phyloP scores from a whole-genome alignment of 371 early-diverging fungal genomes.

The Dentiscutata heterogama region DNA sequence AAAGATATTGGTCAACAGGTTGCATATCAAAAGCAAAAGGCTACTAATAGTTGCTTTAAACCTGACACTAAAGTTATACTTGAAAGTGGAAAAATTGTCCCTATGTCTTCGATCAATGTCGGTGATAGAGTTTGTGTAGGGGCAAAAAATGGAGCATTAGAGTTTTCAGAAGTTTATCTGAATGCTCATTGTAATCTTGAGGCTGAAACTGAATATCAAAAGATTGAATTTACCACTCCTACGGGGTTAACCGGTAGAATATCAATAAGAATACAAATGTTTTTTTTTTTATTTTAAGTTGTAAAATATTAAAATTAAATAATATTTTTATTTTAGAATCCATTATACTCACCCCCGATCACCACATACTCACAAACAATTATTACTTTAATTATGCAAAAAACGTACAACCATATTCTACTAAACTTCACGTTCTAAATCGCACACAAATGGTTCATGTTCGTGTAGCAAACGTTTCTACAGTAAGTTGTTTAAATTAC shows the following conservation, averaged over 20 bases:
- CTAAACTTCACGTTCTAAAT: background rate
- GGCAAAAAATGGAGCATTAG: background rate
- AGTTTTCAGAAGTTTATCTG: constrained; percentile 43
- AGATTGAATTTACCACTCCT: constrained; percentile 14
- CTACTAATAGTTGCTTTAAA: background rate
- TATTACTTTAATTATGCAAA: constrained; percentile 17
- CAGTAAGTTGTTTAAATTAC: background rate
- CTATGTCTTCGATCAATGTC: constrained; percentile 4
- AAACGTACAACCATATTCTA: background rate
- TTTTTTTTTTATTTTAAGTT: background rate
- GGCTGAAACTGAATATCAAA: constrained; percentile 21
- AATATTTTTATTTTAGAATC: background rate
- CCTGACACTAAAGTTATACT: constrained; percentile 28
- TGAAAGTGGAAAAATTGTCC: background rate
- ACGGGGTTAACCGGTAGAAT: background rate
- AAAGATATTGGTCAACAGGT: background rate
- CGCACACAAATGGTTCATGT: background rate
- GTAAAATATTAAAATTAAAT: background rate
- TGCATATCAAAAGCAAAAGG: too few species aligned
- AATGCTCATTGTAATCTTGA: constrained; percentile 21
- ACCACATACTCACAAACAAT: constrained; percentile 4
- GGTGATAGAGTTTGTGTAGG: constrained; percentile 3
- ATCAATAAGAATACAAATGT: background rate
- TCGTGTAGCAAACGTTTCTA: constrained; percentile 5
- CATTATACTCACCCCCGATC: background rate